Conservation (phyloP, 2,329 filamentous ascomycete genomes). For the Trichoderma citrinoviride region DNA sequence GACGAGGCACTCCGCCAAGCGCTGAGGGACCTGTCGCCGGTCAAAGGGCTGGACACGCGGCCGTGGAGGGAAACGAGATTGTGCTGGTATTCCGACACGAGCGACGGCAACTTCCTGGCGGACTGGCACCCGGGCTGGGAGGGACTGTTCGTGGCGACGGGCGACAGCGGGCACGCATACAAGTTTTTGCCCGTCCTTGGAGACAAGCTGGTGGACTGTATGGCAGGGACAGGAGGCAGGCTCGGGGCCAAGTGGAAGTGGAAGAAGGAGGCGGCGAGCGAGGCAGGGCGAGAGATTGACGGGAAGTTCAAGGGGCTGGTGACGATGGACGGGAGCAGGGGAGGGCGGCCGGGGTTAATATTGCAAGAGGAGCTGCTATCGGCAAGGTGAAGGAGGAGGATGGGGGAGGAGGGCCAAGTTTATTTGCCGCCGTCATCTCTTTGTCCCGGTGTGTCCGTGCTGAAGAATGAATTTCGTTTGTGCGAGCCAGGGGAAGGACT, state of each 20-base stretch:
- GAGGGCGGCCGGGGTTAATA: slow-evolving; percentile 46
- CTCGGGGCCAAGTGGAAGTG: slow-evolving; percentile 61
- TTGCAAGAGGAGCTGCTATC: slow-evolving; percentile 43
- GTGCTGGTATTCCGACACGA: slow-evolving; percentile 77
- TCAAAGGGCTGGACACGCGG: slow-evolving; percentile 52
- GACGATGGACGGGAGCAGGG: slow-evolving; percentile 54
- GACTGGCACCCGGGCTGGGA: slow-evolving; percentile 63
- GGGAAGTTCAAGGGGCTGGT: slow-evolving; percentile 41
- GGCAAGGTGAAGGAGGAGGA: slow-evolving; percentile 16
- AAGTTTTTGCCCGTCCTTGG: slow-evolving; percentile 68
- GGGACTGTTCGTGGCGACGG: slow-evolving; percentile 60
- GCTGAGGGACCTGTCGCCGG: slow-evolving; percentile 59
- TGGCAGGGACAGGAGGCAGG: slow-evolving; percentile 47
- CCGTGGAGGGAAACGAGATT: slow-evolving; percentile 62
- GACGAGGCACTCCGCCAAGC: slow-evolving; percentile 59
- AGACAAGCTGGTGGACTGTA: slow-evolving; percentile 57
- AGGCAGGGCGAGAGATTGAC: slow-evolving; percentile 34
- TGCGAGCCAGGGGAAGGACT: background rate
- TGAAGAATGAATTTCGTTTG: background rate
- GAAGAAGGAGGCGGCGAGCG: slow-evolving; percentile 53
- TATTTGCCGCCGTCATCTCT: background rate
- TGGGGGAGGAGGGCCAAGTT: too few species aligned
- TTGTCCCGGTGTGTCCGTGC: background rate
- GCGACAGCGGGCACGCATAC: slow-evolving; percentile 64
- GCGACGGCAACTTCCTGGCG: slow-evolving; percentile 68